A percentile compares a stretch with the other conserved stretches of the same genome.
These are phyloP conservation scores for Lasiosphaeria hispida DNA, from an alignment of 495 filamentous ascomycete species.

Conservation along the genomic window DNA sequence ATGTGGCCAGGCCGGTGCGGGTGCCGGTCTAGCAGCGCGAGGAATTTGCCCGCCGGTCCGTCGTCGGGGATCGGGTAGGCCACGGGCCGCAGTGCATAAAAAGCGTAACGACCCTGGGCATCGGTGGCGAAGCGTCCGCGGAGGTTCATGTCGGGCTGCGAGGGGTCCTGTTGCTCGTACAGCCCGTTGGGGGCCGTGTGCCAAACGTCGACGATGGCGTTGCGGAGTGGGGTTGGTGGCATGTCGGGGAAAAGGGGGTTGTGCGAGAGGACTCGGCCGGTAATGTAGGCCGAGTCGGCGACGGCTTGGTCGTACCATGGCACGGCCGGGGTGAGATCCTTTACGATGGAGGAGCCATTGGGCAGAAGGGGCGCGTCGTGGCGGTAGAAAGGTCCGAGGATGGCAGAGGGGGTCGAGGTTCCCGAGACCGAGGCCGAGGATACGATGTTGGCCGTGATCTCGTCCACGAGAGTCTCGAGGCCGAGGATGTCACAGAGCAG, in stretches of 20 bases:
- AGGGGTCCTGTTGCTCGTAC: conserved; percentile 75
- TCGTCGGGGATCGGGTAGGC: conserved; percentile 71
- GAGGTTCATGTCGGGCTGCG: conserved; percentile 71
- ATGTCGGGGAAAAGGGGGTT: conserved; percentile 28
- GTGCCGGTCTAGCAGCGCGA: conserved; percentile 62
- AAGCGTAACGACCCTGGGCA: conserved; percentile 59
- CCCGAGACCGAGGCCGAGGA: conserved; percentile 39
- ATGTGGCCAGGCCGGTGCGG: conserved; percentile 75
- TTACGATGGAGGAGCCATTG: conserved; percentile 63
- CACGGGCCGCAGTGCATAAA: conserved; percentile 67
- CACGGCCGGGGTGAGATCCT: conserved; percentile 24
- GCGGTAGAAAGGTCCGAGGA: conserved; percentile 78
- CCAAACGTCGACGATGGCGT: conserved; percentile 72
- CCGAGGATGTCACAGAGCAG: conserved; percentile 71
- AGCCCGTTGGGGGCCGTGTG: conserved; percentile 73
- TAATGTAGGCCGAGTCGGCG: conserved; percentile 58
- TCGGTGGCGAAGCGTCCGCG: conserved; percentile 70
- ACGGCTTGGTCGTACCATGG: conserved; percentile 43
- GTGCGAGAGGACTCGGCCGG: conserved; percentile 56
- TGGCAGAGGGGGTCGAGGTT: conserved; percentile 71
- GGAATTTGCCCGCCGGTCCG: conserved; percentile 54
- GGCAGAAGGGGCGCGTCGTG: conserved; percentile 60
- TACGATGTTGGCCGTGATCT: conserved; percentile 67
- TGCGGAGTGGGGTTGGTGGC: conserved; percentile 55
- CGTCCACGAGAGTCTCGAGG: conserved; percentile 67